phyloP scores from a whole-genome alignment of 306 rosid species.

The Rosa rugosa region DNA sequence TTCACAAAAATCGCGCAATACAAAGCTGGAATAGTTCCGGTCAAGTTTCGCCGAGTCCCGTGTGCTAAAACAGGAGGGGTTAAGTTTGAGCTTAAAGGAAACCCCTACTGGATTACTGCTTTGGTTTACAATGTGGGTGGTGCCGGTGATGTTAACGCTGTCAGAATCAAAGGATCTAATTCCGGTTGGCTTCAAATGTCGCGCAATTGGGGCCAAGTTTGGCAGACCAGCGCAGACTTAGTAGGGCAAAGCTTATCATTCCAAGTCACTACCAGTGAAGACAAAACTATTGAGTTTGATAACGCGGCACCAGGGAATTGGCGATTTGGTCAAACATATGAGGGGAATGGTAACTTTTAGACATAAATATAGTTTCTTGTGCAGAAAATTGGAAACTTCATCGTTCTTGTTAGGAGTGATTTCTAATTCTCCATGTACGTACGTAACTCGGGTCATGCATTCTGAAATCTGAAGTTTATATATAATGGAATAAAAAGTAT shows the following conservation, averaged over 20 bases:
- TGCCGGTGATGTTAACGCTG: constrained; percentile 15
- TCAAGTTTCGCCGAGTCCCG: constrained; percentile 17
- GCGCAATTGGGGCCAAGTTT: constrained; percentile 12
- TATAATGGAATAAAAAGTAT: too few relatives aligned
- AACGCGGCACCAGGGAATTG: constrained; percentile 11
- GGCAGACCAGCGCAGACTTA: constrained; percentile 3
- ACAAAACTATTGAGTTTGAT: constrained; percentile 7
- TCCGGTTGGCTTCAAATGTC: constrained; percentile 9
- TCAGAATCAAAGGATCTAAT: constrained; percentile 12
- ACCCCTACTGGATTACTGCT: constrained; percentile 22
- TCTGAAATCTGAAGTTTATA: too few relatives aligned
- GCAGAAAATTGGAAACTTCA: too few relatives aligned
- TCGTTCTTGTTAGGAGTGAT: too few relatives aligned
- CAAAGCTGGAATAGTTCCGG: constrained; percentile 28
- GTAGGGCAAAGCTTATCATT: not conserved
- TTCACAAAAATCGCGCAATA: constrained; percentile 18
- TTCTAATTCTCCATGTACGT: too few relatives aligned
- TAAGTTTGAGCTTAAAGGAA: constrained; percentile 14
- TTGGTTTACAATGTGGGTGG: constrained; percentile 30
- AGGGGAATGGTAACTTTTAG: not conserved
- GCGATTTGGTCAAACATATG: constrained; percentile 19
- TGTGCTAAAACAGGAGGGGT: constrained; percentile 18
- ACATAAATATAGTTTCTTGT: not conserved
- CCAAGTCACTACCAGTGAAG: constrained; percentile 13
- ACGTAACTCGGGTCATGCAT: too few relatives aligned